A percentile compares a stretch with the other conserved stretches of the same genome.
phyloP scores from a whole-genome alignment of 495 filamentous ascomycete species.

The Entonaema liquescens region DNA sequence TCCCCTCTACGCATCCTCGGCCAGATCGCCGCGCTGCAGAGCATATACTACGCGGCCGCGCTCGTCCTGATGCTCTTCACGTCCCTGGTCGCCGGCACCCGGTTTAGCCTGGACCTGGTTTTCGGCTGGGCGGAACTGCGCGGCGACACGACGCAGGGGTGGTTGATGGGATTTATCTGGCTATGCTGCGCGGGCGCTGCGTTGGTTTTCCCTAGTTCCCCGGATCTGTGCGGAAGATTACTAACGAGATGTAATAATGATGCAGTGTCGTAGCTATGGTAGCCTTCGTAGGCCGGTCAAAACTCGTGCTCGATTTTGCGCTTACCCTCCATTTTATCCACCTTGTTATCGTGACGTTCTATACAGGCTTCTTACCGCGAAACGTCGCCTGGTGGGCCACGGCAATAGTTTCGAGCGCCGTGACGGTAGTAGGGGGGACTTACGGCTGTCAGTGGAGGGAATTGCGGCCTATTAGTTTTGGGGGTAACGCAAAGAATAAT shows the following conservation, averaged over 20 bases:
- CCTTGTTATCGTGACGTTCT: constrained; percentile 77
- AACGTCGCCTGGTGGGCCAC: constrained; percentile 89
- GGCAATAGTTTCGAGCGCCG: constrained; percentile 70
- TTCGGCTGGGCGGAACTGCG: constrained; percentile 83
- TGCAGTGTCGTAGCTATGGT: constrained; percentile 78
- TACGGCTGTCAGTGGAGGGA: constrained; percentile 94
- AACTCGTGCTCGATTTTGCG: constrained; percentile 92
- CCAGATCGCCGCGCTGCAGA: constrained; percentile 88
- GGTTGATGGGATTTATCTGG: constrained; percentile 91
- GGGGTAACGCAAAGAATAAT: constrained; percentile 59
- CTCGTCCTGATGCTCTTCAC: constrained; percentile 87
- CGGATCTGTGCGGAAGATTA: not conserved
- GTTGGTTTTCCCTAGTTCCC: constrained; percentile 63
- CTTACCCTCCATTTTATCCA: constrained; percentile 89
- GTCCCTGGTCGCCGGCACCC: constrained; percentile 78
- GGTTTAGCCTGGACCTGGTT: constrained; percentile 74
- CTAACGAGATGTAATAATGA: constrained; percentile 9
- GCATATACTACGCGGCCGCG: constrained; percentile 79
- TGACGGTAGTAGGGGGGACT: constrained; percentile 79
- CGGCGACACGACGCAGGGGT: constrained; percentile 91
- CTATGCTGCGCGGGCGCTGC: constrained; percentile 78
- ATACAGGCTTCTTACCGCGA: constrained; percentile 75
- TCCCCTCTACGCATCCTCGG: constrained; percentile 84
- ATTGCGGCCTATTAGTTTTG: constrained; percentile 87
- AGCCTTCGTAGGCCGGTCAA: constrained; percentile 82